Conservation (phyloP, 352 stramenopile species). For the Phytophthora gonapodyides region DNA sequence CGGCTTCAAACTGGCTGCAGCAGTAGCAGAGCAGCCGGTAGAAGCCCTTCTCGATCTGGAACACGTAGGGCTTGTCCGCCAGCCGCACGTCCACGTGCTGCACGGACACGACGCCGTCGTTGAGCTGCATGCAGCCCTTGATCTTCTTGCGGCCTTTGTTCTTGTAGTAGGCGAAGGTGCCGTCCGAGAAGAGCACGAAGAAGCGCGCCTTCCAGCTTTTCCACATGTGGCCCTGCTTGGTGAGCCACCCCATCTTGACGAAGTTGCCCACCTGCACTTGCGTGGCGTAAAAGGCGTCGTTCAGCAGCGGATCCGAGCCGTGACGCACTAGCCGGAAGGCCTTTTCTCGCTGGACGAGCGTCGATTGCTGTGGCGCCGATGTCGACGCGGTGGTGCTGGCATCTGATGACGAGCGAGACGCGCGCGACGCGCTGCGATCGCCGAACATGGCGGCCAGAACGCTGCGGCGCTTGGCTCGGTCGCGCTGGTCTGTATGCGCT, state of each 20-base stretch:
- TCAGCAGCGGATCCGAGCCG: slow-evolving; percentile 64
- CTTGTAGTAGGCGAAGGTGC: slow-evolving; percentile 87
- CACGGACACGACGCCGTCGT: slow-evolving; percentile 83
- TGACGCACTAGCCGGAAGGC: slow-evolving; percentile 49
- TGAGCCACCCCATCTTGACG: slow-evolving; percentile 85
- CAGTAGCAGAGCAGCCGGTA: slow-evolving; percentile 84
- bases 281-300: slow-evolving; percentile 70
- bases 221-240: slow-evolving; percentile 84
- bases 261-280: slow-evolving; percentile 74
- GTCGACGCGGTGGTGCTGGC: background rate
- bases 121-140: slow-evolving; percentile 81
- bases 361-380: slow-evolving; percentile 9
- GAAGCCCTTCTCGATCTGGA: slow-evolving; percentile 87
- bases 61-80: slow-evolving; percentile 72
- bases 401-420: slow-evolving; percentile 36
- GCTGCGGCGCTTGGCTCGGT: slow-evolving; percentile 28
- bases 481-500: slow-evolving; percentile 26
- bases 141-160: slow-evolving; percentile 75
- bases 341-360: slow-evolving; percentile 43
- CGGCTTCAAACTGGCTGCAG: slow-evolving; percentile 75
- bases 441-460: slow-evolving; percentile 38
- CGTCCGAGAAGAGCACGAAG: slow-evolving; percentile 85
- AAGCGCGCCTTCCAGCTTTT: slow-evolving; percentile 89
- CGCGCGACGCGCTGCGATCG: slow-evolving; percentile 12
- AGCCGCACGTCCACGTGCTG: slow-evolving; percentile 78